Base-by-base conservation (phyloP, 1,139 yeast species). In the Debaryomycetaceae sp. region DNA sequence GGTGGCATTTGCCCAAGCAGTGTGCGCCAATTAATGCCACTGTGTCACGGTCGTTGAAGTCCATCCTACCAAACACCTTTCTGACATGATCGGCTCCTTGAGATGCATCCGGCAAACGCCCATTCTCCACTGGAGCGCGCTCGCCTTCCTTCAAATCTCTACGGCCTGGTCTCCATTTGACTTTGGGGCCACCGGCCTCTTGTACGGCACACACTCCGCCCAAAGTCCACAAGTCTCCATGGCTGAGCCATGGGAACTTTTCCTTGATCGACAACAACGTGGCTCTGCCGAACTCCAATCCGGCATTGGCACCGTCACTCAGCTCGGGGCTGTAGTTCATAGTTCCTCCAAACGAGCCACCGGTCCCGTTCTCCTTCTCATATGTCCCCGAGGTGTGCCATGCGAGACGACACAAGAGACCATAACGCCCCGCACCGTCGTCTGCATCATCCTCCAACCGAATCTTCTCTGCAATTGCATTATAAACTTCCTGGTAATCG, bases 21-120 rank as follows among this genome's bases (percentile, higher is more conserved):
- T 88, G 96, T 23, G 95, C 95, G 42, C 96, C 96, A 46, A 84
- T 67, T 43, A 88, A 66, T 25, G 91, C 89, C 34, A 83, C 95
- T 42, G 83, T 81, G 58, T 88, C 95, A 56, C 79, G 75, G 48
- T 86, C 96, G 42, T 69, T 67, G 56, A 86, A 80, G 8, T 88
- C 88, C 74, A 84, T 66, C 60, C 94, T 75, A 9, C 44, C 40
- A 56, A 83, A 83, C 34, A 82, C 70, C 26, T 65, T 59, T 51
- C 86, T 73, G 23, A 88, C 78, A 52, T 86, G 86, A 31, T 62
- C 58, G 13, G 83, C 78, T 41, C 81, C 91, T 54, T 68, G 63
- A 13, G 79, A 55, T 18, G 88, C 95, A 55, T 84, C 95, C 11
- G 96, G 96, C 41, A 86, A 69, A 54, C 83, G 71, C 28, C 85